Percentiles rank a stretch among this genome's conserved stretches.
phyloP scores from a whole-genome alignment of 2,329 filamentous ascomycete species.

The Domatiomyces catenatus region DNA sequence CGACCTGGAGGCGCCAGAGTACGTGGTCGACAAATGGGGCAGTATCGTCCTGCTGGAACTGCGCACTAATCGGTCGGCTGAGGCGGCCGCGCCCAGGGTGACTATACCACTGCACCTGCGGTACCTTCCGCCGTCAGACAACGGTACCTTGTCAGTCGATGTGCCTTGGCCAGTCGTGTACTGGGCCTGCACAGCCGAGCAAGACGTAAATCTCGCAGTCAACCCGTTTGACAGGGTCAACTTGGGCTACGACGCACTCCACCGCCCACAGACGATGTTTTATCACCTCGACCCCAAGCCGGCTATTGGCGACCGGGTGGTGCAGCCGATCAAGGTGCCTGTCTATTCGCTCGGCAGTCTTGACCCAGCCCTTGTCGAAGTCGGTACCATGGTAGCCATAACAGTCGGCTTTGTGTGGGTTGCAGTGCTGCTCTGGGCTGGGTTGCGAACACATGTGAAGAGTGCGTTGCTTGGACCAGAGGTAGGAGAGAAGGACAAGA shows the following conservation, averaged over 20 bases:
- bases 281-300: slow-evolving; percentile 55
- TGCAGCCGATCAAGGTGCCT: slow-evolving; percentile 46
- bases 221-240: slow-evolving; percentile 78
- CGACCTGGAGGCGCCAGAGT: slow-evolving; percentile 81
- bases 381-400: slow-evolving; percentile 45
- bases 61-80: not conserved
- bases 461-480: slow-evolving; percentile 4
- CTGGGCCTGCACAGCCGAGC: slow-evolving; percentile 62
- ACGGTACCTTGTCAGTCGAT: slow-evolving; percentile 40
- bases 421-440: slow-evolving; percentile 39
- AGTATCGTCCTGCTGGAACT: slow-evolving; percentile 64
- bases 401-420: slow-evolving; percentile 55
- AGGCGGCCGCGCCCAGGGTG: slow-evolving; percentile 17
- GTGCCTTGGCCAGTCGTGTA: slow-evolving; percentile 73
- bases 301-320: slow-evolving; percentile 23
- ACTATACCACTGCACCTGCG: slow-evolving; percentile 69
- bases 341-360: slow-evolving; percentile 41
- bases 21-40: slow-evolving; percentile 63
- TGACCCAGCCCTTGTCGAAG: slow-evolving; percentile 33
- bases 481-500: slow-evolving; percentile 5
- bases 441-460: slow-evolving; percentile 16
- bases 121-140: slow-evolving; percentile 51
- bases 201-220: slow-evolving; percentile 45
- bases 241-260: slow-evolving; percentile 73
- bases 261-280: slow-evolving; percentile 62